Evolutionary conservation across 306 rosid genomes (phyloP).

Genomic region (Trifolium repens): DNA sequence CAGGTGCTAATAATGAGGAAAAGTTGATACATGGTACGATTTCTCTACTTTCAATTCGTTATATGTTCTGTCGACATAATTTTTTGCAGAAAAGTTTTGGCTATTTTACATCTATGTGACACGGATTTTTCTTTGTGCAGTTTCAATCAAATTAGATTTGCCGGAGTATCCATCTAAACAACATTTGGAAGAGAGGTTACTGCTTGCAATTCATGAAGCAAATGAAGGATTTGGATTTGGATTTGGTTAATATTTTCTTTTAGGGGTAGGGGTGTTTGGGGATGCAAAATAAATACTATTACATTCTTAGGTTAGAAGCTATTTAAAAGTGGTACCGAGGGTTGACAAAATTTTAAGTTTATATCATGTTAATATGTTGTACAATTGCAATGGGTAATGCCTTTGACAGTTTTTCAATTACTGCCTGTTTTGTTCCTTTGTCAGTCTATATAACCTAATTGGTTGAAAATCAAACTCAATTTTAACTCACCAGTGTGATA

Average conservation of each 20-base stretch:
- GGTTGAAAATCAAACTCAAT: not conserved
- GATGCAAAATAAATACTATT: slow-evolving; percentile 40
- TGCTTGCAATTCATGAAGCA: slow-evolving; percentile 95
- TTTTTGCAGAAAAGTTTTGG: not conserved
- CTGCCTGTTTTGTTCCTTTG: slow-evolving; percentile 32
- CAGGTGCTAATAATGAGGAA: slow-evolving; percentile 73
- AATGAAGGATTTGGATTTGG: slow-evolving; percentile 98
- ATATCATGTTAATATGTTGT: slow-evolving; percentile 71
- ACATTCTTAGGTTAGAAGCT: slow-evolving; percentile 51
- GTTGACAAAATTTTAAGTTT: slow-evolving; percentile 53
- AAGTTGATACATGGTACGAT: slow-evolving; percentile 86
- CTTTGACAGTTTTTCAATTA: slow-evolving; percentile 65
- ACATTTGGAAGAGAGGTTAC: slow-evolving; percentile 87
- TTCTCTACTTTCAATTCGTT: not conserved
- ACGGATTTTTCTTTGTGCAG: slow-evolving; percentile 54
- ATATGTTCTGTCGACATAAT: not conserved
- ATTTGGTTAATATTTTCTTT: slow-evolving; percentile 60
- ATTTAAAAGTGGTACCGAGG: slow-evolving; percentile 54
- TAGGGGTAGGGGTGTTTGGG: not conserved
- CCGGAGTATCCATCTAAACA: slow-evolving; percentile 95
- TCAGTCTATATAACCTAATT: not conserved
- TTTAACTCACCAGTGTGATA: not conserved
- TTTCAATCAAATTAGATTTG: slow-evolving; percentile 94
- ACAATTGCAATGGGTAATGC: slow-evolving; percentile 81
- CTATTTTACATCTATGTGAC: slow-evolving; percentile 24